Evolutionary conservation across 176 grass and related monocot species (phyloP).

Genomic region (Musa troglodytarum): DNA sequence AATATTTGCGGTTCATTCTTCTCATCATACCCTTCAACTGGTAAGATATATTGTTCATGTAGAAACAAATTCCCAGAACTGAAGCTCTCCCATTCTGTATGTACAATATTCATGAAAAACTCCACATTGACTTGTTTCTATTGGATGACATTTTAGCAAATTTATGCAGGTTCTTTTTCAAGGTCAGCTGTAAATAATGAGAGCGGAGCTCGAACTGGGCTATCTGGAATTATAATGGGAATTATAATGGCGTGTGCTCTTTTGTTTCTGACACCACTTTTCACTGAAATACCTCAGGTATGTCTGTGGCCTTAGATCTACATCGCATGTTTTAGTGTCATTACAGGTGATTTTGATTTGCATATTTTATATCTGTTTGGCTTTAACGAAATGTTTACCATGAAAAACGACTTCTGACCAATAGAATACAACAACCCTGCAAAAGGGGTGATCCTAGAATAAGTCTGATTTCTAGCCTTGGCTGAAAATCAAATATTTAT

Average conservation of each 20-base stretch:
- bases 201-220: slow-evolving; percentile 70
- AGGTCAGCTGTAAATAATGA: slow-evolving; percentile 98
- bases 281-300: slow-evolving; percentile 96
- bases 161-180: slow-evolving; percentile 85
- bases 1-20: slow-evolving; percentile 96
- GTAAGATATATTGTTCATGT: slow-evolving; percentile 33
- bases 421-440: no score
- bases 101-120: background rate
- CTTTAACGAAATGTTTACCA: no score
- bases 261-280: slow-evolving; percentile 94
- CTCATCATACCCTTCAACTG: slow-evolving; percentile 79
- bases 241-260: slow-evolving; percentile 77
- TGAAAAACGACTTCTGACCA: no score
- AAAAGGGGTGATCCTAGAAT: no score
- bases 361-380: no score
- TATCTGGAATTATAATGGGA: slow-evolving; percentile 95
- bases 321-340: background rate
- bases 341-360: background rate
- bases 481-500: no score
- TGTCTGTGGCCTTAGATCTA: slow-evolving; percentile 8
- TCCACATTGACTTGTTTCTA: background rate
- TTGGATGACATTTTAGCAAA: slow-evolving; percentile 20
- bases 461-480: no score
- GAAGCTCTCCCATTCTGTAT: background rate
- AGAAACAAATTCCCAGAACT: slow-evolving; percentile 4